Percentiles rank a stretch among this genome's conserved stretches.
Evolutionary conservation across 345 rosid species (phyloP).

Genomic region (Atalantia buxifolia): DNA sequence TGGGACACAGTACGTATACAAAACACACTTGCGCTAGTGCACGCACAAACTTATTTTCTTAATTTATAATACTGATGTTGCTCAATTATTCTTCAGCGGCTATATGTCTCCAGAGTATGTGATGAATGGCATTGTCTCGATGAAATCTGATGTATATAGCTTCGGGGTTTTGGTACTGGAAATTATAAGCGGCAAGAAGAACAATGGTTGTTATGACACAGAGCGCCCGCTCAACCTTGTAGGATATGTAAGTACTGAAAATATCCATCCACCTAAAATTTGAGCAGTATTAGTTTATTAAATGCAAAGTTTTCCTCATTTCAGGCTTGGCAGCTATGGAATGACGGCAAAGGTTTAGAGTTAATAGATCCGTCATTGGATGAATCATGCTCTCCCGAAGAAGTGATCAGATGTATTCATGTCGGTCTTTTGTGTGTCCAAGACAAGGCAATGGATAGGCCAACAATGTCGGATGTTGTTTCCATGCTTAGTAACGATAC

Average conservation of each 20-base stretch:
- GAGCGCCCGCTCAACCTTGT: constrained; percentile 5
- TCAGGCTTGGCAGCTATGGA: constrained; percentile 23
- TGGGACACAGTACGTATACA: not conserved
- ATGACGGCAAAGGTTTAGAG: not conserved
- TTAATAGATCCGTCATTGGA: not conserved
- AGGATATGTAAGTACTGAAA: constrained; percentile 16
- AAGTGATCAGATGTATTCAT: constrained; percentile 3
- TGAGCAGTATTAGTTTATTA: not conserved
- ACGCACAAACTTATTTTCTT: not conserved
- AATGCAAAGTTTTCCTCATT: not conserved
- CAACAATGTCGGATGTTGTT: constrained; percentile 4
- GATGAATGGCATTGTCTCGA: not conserved
- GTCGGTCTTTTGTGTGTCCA: constrained; percentile 18
- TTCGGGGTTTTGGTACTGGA: constrained; percentile 15
- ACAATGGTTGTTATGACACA: constrained; percentile 4
- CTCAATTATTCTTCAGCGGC: not conserved
- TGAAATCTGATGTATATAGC: constrained; percentile 12
- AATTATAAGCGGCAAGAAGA: constrained; percentile 8
- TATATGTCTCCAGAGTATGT: constrained; percentile 18
- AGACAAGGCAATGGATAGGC: not conserved
- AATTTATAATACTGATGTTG: not conserved
- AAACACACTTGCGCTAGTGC: not conserved
- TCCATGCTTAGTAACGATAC: constrained; percentile 8
- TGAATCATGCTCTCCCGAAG: not conserved
- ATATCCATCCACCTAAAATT: not conserved